phyloP scores from a whole-genome alignment of 495 filamentous ascomycete genomes.

The Trypethelium eluteriae region DNA sequence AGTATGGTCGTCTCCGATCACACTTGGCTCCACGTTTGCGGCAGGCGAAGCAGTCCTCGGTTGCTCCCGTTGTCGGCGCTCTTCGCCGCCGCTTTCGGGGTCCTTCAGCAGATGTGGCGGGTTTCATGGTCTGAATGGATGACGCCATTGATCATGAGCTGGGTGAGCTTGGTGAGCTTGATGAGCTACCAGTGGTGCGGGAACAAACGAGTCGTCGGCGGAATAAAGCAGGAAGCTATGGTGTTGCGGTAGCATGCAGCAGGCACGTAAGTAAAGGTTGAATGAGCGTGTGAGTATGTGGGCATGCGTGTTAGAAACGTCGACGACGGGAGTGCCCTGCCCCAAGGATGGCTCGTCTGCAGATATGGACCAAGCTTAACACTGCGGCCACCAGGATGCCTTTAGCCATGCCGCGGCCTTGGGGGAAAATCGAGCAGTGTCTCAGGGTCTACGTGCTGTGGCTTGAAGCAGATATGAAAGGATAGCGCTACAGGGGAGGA shows the following conservation, averaged over 20 bases:
- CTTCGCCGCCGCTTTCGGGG: conserved; percentile 77
- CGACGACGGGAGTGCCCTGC: not conserved
- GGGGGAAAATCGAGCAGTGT: not conserved
- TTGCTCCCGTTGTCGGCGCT: conserved; percentile 79
- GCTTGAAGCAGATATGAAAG: conserved; percentile 12
- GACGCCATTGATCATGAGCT: conserved; percentile 9
- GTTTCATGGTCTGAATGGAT: conserved; percentile 2
- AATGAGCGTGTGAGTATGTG: not conserved
- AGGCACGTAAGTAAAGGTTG: not conserved
- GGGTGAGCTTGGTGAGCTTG: not conserved
- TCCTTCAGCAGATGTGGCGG: not conserved
- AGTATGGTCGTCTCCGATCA: conserved; percentile 89
- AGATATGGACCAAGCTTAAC: conserved; percentile 9
- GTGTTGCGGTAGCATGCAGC: conserved; percentile 5
- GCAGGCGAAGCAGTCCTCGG: conserved; percentile 95
- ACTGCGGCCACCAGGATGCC: not conserved
- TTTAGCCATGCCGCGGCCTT: conserved; percentile 11
- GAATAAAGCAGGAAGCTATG: not conserved
- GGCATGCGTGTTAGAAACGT: conserved; percentile 6
- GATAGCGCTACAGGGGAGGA: conserved; percentile 8
- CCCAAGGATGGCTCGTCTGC: conserved; percentile 4
- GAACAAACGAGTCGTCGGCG: not conserved
- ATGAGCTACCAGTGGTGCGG: not conserved
- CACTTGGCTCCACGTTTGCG: conserved; percentile 73
- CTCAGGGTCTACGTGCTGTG: conserved; percentile 11